Conservation (phyloP, 345 rosid species). For the Bruguiera parviflora region DNA sequence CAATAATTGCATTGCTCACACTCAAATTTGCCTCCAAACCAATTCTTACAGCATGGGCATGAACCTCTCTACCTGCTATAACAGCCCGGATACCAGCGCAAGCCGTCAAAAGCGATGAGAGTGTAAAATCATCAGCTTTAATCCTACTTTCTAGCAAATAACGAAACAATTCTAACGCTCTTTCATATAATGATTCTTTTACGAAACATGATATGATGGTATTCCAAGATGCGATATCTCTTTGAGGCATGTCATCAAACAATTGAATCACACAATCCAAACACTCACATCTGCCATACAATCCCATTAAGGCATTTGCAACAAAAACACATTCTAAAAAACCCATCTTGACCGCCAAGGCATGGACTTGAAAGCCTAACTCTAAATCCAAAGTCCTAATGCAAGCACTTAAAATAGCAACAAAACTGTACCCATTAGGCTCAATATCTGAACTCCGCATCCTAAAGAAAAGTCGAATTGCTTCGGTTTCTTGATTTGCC, state of each 20-base stretch:
- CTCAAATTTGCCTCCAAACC: slow-evolving; percentile 57
- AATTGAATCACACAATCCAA: slow-evolving; percentile 38
- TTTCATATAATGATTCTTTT: slow-evolving; percentile 32
- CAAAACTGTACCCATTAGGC: slow-evolving; percentile 50
- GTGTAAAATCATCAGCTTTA: slow-evolving; percentile 50
- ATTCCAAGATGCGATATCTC: slow-evolving; percentile 71
- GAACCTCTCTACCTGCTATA: slow-evolving; percentile 57
- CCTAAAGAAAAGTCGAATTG: slow-evolving; percentile 49
- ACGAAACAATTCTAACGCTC: slow-evolving; percentile 47
- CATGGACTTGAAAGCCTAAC: slow-evolving; percentile 57
- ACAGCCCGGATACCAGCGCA: slow-evolving; percentile 41
- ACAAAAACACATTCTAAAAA: slow-evolving; percentile 44
- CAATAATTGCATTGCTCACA: slow-evolving; percentile 60
- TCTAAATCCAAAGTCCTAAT: slow-evolving; percentile 33
- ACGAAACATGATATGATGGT: slow-evolving; percentile 62
- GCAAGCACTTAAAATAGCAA: slow-evolving; percentile 56
- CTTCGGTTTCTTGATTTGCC: slow-evolving; percentile 45
- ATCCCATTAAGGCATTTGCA: slow-evolving; percentile 59
- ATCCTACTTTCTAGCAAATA: slow-evolving; percentile 38
- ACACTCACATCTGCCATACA: slow-evolving; percentile 45
- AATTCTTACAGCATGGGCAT: slow-evolving; percentile 52
- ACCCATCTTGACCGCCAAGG: slow-evolving; percentile 41
- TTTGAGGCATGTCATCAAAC: slow-evolving; percentile 65
- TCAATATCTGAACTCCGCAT: slow-evolving; percentile 51
- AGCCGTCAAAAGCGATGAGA: slow-evolving; percentile 60